Evolutionary conservation across 1,284 basidiomycete genomes (phyloP).

Genomic region (Ustilago loliicola): DNA sequence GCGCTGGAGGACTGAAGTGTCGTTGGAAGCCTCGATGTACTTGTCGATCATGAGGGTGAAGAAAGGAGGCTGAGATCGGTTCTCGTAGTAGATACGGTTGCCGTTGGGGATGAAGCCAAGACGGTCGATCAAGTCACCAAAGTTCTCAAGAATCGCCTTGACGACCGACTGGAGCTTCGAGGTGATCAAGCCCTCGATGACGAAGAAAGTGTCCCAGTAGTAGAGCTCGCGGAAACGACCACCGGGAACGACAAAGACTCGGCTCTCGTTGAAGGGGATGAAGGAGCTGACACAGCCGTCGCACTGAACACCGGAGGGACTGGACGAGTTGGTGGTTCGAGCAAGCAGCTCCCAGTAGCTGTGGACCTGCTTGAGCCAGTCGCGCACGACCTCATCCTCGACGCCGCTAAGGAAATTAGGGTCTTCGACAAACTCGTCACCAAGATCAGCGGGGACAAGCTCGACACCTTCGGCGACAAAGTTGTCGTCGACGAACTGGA

Average conservation of each 20-base stretch:
- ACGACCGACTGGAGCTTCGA: constrained; percentile 81
- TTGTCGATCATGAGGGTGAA: constrained; percentile 77
- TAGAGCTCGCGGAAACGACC: constrained; percentile 76
- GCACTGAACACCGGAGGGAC: constrained; percentile 72
- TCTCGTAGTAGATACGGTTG: constrained; percentile 83
- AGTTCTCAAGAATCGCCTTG: constrained; percentile 74
- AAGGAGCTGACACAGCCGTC: constrained; percentile 82
- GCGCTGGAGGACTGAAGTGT: constrained; percentile 77
- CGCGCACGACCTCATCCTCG: constrained; percentile 78
- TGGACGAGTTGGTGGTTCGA: constrained; percentile 80
- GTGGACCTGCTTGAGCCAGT: constrained; percentile 83
- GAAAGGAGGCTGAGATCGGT: constrained; percentile 89
- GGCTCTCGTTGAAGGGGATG: constrained; percentile 81
- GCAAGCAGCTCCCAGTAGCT: constrained; percentile 85
- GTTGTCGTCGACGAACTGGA: constrained; percentile 80
- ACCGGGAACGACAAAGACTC: constrained; percentile 89
- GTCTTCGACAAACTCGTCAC: constrained; percentile 76
- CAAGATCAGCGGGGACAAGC: constrained; percentile 75
- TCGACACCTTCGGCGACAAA: constrained; percentile 89
- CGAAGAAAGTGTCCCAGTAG: constrained; percentile 63
- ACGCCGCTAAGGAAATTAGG: constrained; percentile 82
- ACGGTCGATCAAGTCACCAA: constrained; percentile 89
- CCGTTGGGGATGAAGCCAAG: constrained; percentile 95
- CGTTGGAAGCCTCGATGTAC: constrained; percentile 77
- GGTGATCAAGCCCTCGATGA: constrained; percentile 78